A percentile compares a stretch with the other conserved stretches of the same genome.
Conservation (phyloP, 768 basidiomycete genomes). For the Lentinula sp. region DNA sequence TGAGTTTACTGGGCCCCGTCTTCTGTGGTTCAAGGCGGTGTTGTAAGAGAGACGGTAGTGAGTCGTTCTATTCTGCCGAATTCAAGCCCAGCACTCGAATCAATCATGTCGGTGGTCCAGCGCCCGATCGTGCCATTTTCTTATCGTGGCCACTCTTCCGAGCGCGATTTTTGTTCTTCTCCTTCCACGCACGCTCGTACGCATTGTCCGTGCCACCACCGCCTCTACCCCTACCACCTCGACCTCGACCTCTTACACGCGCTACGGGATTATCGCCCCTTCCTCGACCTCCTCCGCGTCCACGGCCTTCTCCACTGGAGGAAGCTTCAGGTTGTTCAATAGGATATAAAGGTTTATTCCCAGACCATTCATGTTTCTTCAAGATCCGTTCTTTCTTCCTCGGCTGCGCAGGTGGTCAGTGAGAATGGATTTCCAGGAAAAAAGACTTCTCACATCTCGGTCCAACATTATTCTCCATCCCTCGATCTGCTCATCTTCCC, state of each 20-base stretch:
- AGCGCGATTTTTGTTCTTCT: slow-evolving; percentile 75
- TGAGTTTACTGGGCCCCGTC: too few relatives aligned
- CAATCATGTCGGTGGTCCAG: slow-evolving; percentile 17
- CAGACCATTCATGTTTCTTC: slow-evolving; percentile 71
- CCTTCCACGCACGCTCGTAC: slow-evolving; percentile 65
- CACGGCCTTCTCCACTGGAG: slow-evolving; percentile 26
- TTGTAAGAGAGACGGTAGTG: too few relatives aligned
- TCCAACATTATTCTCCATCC: slow-evolving; percentile 92
- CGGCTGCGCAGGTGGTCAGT: slow-evolving; percentile 23
- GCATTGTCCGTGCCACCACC: slow-evolving; percentile 32
- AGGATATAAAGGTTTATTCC: slow-evolving; percentile 38
- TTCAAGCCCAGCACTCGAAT: neutral
- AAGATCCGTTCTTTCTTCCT: slow-evolving; percentile 72
- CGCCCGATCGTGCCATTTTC: slow-evolving; percentile 73
- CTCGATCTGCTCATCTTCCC: slow-evolving; percentile 83
- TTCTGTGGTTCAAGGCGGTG: too few relatives aligned
- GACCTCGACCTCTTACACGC: slow-evolving; percentile 28
- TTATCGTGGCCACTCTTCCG: slow-evolving; percentile 84
- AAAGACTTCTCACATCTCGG: slow-evolving; percentile 56
- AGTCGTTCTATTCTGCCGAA: too few relatives aligned
- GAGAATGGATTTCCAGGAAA: neutral
- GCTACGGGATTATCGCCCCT: slow-evolving; percentile 31
- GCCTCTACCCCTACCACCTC: slow-evolving; percentile 29
- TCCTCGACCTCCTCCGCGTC: slow-evolving; percentile 27
- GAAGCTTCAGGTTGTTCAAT: slow-evolving; percentile 6